Base-by-base conservation (phyloP, 1,284 basidiomycete genomes). In the Ceratobasidium sp. region DNA sequence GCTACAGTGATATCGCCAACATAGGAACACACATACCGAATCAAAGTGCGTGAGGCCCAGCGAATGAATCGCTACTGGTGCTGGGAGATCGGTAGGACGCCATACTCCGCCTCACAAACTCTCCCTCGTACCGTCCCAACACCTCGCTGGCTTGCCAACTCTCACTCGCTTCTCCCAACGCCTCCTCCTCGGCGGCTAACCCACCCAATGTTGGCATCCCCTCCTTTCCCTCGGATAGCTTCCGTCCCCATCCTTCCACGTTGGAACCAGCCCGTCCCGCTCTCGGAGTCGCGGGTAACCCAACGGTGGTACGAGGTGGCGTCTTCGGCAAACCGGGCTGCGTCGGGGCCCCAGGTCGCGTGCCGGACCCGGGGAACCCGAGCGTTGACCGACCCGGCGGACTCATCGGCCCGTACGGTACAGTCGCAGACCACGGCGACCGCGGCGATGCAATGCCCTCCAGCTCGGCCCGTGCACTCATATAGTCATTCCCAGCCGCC, bases 221-320 rank as follows among this genome's bases (percentile, higher is more conserved):
- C 27, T 62, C 69, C 3, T 14, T 34, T 14, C 39, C 39, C 16
- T 59, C 58, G 19, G 41, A 59, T 27, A 62, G 7, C n/a, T 62
- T 72, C n/a, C 69, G 54, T 1, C 58, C 58, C 69, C 69, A 72
- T 4, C 69, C 56, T 49, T 72, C 56, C 3, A 61, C 69, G n/a
- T 72, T 72, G 1, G 69, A 49, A 7, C 58, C 69, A 7, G 58
- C 41, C 4, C 54, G 43, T 4, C 51, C 41, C 27, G 46, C 54
- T 13, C 49, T 54, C 7, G 39, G 39, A 19, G 46, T 53, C 41
- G 34, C 29, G 19, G 54, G 46, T 16, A 54, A 22, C 9, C 46
- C 56, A 8, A 72, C 16, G 27, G 14, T 27, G 4, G 37, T 9
- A 14, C 19, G 54, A 16, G 66, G 39, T 43, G 43, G 48, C 7